Conservation (phyloP, 1,139 yeast species). For the Saccharomyces hybrid region DNA sequence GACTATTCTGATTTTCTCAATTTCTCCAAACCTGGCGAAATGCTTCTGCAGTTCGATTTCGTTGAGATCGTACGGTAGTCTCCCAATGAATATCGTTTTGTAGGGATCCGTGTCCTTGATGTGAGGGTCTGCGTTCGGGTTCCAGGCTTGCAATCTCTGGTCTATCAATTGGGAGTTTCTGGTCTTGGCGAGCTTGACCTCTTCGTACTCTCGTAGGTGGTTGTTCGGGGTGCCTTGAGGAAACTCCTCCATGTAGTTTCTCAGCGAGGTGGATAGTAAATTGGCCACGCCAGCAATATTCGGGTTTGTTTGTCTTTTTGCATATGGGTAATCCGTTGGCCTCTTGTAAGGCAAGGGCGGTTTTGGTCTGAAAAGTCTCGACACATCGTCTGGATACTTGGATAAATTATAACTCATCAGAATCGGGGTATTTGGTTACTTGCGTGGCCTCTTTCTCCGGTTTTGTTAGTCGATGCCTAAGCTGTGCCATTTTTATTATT, state of each 20-base stretch:
- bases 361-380: constrained; percentile 58
- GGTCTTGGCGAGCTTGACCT: constrained; percentile 31
- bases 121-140: constrained; percentile 52
- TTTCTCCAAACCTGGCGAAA: constrained; percentile 60
- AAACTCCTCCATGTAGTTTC: constrained; percentile 13
- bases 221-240: constrained; percentile 22
- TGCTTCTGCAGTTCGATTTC: constrained; percentile 62
- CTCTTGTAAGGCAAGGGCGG: constrained; percentile 53
- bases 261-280: constrained; percentile 6
- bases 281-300: constrained; percentile 46
- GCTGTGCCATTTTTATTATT: background rate
- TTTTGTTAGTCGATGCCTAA: background rate
- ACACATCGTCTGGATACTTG: constrained; percentile 58
- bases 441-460: background rate
- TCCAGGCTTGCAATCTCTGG: constrained; percentile 40
- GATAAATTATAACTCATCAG: constrained; percentile 21
- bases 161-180: constrained; percentile 13
- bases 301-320: constrained; percentile 41
- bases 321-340: constrained; percentile 51
- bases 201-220: constrained; percentile 34
- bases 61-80: constrained; percentile 57
- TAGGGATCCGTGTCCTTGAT: constrained; percentile 63
- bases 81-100: constrained; percentile 66
- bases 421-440: background rate
- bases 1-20: constrained; percentile 58